phyloP scores from a whole-genome alignment of 768 basidiomycete genomes.

The Boletales sp. region DNA sequence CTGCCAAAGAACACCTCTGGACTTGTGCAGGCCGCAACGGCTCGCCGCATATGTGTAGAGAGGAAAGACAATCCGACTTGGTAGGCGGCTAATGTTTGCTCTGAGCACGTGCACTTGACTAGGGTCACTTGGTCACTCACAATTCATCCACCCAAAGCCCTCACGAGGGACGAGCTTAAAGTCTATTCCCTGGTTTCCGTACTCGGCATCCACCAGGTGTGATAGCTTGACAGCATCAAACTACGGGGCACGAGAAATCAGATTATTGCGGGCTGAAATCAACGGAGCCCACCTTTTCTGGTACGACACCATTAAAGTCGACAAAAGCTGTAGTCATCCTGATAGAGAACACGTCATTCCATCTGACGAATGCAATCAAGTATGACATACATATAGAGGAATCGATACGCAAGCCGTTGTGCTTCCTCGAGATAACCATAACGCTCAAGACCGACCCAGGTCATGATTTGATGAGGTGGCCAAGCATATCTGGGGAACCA shows the following conservation, averaged over 20 bases:
- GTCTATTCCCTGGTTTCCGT: conserved; percentile 94
- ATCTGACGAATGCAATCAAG: conserved; percentile 4
- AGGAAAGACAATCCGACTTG: conserved; percentile 96
- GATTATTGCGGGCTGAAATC: neutral
- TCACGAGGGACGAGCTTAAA: conserved; percentile 97
- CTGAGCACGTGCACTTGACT: neutral
- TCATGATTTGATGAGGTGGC: conserved; percentile 99
- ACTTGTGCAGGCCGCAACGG: conserved; percentile 91
- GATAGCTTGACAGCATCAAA: conserved; percentile 96
- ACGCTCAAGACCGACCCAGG: conserved; percentile 95
- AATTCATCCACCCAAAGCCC: conserved; percentile 99
- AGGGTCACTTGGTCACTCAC: conserved; percentile 39
- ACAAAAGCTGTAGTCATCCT: conserved; percentile 95
- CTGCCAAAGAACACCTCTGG: conserved; percentile 85
- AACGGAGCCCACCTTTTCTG: conserved; percentile 69
- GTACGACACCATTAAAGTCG: conserved; percentile 97
- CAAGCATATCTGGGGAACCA: conserved; percentile 58
- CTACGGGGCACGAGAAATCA: conserved; percentile 32
- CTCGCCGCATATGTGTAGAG: conserved; percentile 90
- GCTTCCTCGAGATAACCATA: conserved; percentile 95
- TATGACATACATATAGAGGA: conserved; percentile 98
- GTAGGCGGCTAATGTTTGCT: conserved; percentile 66
- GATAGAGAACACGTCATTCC: conserved; percentile 4
- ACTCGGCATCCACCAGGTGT: conserved; percentile 96
- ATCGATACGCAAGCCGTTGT: conserved; percentile 89